These are phyloP conservation scores for Sugiyamaella japonica DNA, from an alignment of 1,139 yeast genomes.

Conservation along the genomic window DNA sequence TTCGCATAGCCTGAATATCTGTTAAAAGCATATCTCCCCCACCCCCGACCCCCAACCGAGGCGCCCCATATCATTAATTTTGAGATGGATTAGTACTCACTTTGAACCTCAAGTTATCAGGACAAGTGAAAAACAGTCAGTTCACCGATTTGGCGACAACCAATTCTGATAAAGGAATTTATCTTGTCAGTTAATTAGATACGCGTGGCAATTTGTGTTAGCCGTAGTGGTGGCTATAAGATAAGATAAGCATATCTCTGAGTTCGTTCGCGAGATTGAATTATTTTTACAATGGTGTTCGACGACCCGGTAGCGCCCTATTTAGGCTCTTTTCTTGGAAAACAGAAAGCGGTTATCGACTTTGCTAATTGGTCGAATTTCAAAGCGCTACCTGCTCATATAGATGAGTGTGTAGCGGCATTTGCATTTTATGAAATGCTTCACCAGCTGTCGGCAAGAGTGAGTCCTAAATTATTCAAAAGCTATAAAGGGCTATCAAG, in stretches of 20 bases:
- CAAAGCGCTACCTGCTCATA: constrained; percentile 44
- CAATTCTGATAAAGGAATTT: no score
- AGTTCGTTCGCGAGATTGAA: not conserved
- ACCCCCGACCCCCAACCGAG: not conserved
- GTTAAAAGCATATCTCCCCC: not conserved
- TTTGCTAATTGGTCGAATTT: constrained; percentile 29
- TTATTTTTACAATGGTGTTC: not conserved
- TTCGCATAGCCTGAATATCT: not conserved
- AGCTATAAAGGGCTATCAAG: constrained; percentile 50
- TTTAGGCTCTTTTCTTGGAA: constrained; percentile 2
- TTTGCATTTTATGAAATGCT: constrained; percentile 48
- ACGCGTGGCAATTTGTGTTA: no score
- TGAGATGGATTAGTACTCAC: not conserved
- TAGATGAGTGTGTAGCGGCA: constrained; percentile 54
- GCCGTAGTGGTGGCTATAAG: no score
- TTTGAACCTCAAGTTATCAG: not conserved
- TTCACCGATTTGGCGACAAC: no score
- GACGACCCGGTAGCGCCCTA: constrained; percentile 13
- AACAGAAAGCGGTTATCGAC: not conserved
- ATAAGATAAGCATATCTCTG: not conserved
- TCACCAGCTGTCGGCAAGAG: constrained; percentile 46
- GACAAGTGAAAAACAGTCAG: no score
- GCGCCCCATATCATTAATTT: not conserved
- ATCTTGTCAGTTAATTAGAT: no score
- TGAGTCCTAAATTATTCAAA: constrained; percentile 51